These are phyloP conservation scores for Vigna mungo DNA, from an alignment of 306 rosid genomes.

Conservation along the genomic window DNA sequence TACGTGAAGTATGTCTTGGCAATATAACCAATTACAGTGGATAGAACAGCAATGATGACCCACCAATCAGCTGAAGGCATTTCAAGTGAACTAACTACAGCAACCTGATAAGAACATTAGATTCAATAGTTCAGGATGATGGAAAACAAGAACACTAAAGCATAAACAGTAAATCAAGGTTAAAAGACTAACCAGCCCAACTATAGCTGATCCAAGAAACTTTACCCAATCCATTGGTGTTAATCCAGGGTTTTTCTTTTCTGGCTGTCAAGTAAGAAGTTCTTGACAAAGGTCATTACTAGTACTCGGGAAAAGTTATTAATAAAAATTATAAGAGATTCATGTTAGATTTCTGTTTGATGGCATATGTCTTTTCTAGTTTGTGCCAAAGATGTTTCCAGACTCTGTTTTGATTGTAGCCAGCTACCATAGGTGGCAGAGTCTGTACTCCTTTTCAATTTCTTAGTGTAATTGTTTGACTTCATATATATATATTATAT, in stretches of 20 bases:
- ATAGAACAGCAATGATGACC: conserved; percentile 83
- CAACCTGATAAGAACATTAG: conserved; percentile 66
- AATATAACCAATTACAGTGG: conserved; percentile 84
- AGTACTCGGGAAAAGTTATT: conserved; percentile 35
- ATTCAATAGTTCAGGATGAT: conserved; percentile 40
- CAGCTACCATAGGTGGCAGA: too few species aligned
- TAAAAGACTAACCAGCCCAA: conserved; percentile 81
- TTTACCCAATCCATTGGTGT: conserved; percentile 99
- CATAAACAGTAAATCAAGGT: conserved; percentile 18
- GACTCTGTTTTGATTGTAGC: too few species aligned
- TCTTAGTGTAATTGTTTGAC: too few species aligned
- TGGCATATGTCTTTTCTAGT: too few species aligned
- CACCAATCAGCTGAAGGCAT: conserved; percentile 84
- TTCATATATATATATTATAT: too few species aligned
- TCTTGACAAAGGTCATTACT: conserved; percentile 42
- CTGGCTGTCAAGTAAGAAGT: conserved; percentile 74
- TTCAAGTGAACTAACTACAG: conserved; percentile 82
- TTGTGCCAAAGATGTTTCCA: too few species aligned
- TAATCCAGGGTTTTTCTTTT: conserved; percentile 95
- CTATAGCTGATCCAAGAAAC: conserved; percentile 83
- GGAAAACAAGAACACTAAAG: conserved; percentile 27
- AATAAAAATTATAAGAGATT: conserved; percentile 69
- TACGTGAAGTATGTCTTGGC: conserved; percentile 97
- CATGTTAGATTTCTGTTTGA: not conserved
- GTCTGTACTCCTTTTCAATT: too few species aligned